Evolutionary conservation across 495 filamentous ascomycete genomes (phyloP).

Genomic region (Aspergillus nidulans): DNA sequence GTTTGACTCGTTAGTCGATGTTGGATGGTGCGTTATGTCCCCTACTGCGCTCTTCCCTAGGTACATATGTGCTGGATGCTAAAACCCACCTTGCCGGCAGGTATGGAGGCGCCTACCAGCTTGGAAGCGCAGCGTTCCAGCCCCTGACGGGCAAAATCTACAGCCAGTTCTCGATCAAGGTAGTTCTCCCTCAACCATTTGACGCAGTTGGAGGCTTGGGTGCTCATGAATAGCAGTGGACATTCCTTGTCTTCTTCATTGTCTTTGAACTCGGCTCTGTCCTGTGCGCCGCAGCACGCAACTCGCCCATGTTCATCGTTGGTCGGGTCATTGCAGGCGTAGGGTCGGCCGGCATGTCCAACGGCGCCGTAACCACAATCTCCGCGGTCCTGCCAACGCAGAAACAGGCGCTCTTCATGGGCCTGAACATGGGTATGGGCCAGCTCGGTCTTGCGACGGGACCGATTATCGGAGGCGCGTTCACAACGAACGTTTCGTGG

Average conservation of each 20-base stretch:
- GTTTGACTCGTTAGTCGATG: background rate
- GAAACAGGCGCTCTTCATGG: slow-evolving; percentile 25
- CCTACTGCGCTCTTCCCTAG: no score
- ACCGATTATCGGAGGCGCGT: slow-evolving; percentile 50
- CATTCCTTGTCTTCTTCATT: slow-evolving; percentile 28
- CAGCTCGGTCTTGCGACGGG: slow-evolving; percentile 35
- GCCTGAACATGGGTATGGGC: slow-evolving; percentile 1
- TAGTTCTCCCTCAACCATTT: background rate
- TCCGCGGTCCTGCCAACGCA: slow-evolving; percentile 33
- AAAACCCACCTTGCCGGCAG: background rate
- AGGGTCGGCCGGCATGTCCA: slow-evolving; percentile 38
- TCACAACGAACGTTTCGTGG: slow-evolving; percentile 47
- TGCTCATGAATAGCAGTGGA: slow-evolving; percentile 8
- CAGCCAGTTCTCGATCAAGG: slow-evolving; percentile 29
- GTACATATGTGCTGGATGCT: no score
- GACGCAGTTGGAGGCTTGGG: no score
- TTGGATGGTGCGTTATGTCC: background rate
- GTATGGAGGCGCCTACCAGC: background rate
- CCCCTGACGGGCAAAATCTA: slow-evolving; percentile 47
- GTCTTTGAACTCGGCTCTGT: slow-evolving; percentile 35
- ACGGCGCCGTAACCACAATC: slow-evolving; percentile 46
- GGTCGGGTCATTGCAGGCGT: slow-evolving; percentile 36
- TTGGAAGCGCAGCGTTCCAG: slow-evolving; percentile 34
- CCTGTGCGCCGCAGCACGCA: slow-evolving; percentile 31
- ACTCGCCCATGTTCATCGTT: slow-evolving; percentile 33